phyloP scores from a whole-genome alignment of 805 yeast species.

The Pichia nakasei region DNA sequence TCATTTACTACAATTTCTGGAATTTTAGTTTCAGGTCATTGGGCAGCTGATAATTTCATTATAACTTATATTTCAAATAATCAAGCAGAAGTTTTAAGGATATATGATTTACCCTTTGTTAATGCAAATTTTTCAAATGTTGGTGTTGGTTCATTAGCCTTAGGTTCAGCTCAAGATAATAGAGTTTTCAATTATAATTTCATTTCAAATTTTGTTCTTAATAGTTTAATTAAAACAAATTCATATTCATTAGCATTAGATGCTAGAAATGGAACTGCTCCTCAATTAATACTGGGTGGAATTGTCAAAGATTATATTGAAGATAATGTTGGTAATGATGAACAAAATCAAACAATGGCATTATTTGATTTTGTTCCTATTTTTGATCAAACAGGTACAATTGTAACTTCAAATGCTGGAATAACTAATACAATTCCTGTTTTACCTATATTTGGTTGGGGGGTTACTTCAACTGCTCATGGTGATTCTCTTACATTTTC shows the following conservation, averaged over 20 bases:
- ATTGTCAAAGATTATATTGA: conserved; percentile 37
- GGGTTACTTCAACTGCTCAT: conserved; percentile 28
- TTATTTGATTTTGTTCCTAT: conserved; percentile 42
- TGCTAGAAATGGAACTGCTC: conserved; percentile 21
- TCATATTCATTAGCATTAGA: conserved; percentile 37
- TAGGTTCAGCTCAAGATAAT: conserved; percentile 22
- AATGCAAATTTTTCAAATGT: conserved; percentile 30
- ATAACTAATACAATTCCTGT: conserved; percentile 27
- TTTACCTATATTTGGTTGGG: conserved; percentile 37
- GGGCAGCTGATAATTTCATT: conserved; percentile 19
- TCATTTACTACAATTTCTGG: conserved; percentile 12
- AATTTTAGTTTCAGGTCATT: conserved; percentile 18
- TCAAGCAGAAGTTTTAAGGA: conserved; percentile 5
- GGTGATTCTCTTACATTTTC: conserved; percentile 22
- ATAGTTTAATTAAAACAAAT: conserved; percentile 27
- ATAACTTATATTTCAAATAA: conserved; percentile 5
- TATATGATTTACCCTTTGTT: conserved; percentile 29
- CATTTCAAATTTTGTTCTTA: conserved; percentile 25
- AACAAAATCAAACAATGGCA: conserved; percentile 26
- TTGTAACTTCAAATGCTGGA: conserved; percentile 12
- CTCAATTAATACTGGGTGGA: conserved; percentile 47
- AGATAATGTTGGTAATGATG: conserved; percentile 1
- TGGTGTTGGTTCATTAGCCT: conserved; percentile 37
- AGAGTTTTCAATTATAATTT: conserved; percentile 22
- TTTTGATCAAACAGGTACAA: conserved; percentile 10